Evolutionary conservation across 805 yeast genomes (phyloP).

Genomic region (Barnettozyma californica): DNA sequence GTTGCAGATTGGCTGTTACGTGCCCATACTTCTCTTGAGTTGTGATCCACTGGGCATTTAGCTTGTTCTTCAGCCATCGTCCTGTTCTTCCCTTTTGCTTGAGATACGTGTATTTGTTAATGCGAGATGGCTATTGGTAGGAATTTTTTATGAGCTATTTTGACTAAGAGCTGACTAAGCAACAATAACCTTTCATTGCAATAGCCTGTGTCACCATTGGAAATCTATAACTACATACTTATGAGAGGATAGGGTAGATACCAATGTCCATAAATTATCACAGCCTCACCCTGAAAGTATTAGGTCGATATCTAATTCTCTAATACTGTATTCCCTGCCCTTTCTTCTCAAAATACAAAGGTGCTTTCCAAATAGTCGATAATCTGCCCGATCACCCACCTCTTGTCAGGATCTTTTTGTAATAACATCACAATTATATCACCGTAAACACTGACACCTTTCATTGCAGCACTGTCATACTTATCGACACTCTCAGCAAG

Average conservation of each 20-base stretch:
- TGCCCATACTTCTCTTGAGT: constrained; percentile 18
- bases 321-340: too few species aligned
- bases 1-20: neutral
- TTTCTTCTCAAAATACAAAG: neutral
- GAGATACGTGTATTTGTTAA: neutral
- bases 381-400: constrained; percentile 1
- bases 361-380: neutral
- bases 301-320: neutral
- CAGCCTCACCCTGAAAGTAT: too few species aligned
- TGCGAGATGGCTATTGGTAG: neutral
- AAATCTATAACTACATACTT: too few species aligned
- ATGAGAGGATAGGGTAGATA: too few species aligned
- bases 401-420: neutral
- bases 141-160: neutral
- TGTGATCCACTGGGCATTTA: constrained; percentile 52
- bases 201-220: too few species aligned
- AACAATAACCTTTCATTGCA: too few species aligned
- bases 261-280: too few species aligned
- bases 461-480: neutral
- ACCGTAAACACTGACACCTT: constrained; percentile 1
- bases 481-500: neutral
- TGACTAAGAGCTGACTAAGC: too few species aligned
- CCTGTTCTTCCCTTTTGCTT: neutral
- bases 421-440: neutral
- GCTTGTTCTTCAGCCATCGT: constrained; percentile 20